Percentiles rank a stretch among this genome's conserved stretches.
Conservation (phyloP, 2,329 filamentous ascomycete genomes). For the Pestalotiopsis sp. region DNA sequence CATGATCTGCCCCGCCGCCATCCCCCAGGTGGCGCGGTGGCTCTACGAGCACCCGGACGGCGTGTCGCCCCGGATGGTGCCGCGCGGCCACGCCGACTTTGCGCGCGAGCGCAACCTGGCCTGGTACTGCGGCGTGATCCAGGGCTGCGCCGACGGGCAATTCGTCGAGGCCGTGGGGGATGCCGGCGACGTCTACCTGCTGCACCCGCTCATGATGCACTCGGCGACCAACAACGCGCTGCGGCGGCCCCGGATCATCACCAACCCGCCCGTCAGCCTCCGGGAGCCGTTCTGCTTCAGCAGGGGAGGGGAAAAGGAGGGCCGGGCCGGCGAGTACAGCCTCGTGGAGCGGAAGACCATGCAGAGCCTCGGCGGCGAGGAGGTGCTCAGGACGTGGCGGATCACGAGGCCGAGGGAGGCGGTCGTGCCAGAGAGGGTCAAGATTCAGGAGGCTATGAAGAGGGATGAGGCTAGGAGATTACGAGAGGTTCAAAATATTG, state of each 20-base stretch:
- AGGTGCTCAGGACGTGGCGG: constrained; percentile 53
- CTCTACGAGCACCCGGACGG: constrained; percentile 65
- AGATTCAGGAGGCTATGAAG: constrained; percentile 53
- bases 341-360: constrained; percentile 60
- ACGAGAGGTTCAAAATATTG: constrained; percentile 26
- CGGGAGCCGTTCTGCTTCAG: constrained; percentile 55
- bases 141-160: constrained; percentile 29
- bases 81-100: constrained; percentile 52
- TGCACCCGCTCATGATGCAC: constrained; percentile 65
- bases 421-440: constrained; percentile 52
- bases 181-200: constrained; percentile 58
- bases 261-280: constrained; percentile 57
- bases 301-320: constrained; percentile 24
- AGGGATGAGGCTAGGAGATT: constrained; percentile 50
- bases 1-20: constrained; percentile 62
- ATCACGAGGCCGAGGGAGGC: constrained; percentile 50
- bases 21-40: constrained; percentile 58
- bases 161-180: constrained; percentile 59
- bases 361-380: constrained; percentile 46
- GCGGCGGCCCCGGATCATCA: constrained; percentile 52
- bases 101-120: constrained; percentile 40
- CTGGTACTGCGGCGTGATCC: constrained; percentile 46
- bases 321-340: constrained; percentile 47
- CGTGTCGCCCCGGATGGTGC: constrained; percentile 66
- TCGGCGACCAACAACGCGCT: constrained; percentile 51